Conservation (phyloP, 805 yeast species). For the Tanozyma kutaoensis region DNA sequence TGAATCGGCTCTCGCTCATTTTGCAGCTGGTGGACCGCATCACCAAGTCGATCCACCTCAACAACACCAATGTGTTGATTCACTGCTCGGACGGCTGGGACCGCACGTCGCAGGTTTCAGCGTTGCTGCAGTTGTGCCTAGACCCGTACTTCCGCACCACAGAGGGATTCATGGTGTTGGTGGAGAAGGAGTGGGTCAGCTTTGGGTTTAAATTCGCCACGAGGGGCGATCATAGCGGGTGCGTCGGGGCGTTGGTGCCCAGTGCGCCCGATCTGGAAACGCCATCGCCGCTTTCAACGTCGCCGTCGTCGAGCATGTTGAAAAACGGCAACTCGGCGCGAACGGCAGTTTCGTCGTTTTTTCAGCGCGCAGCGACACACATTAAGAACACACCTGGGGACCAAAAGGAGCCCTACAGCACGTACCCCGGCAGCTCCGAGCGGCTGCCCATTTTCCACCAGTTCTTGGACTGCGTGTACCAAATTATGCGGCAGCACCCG, state of each 20-base stretch:
- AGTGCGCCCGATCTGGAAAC: slow-evolving; percentile 7
- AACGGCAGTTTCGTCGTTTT: slow-evolving; percentile 14
- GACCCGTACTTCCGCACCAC: slow-evolving; percentile 85
- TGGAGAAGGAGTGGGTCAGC: slow-evolving; percentile 92
- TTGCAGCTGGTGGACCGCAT: slow-evolving; percentile 67
- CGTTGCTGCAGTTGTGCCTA: slow-evolving; percentile 71
- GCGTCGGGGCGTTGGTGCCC: slow-evolving; percentile 24
- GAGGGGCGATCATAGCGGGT: slow-evolving; percentile 63
- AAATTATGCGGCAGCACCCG: slow-evolving; percentile 60
- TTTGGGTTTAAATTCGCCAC: slow-evolving; percentile 88
- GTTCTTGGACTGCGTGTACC: slow-evolving; percentile 82
- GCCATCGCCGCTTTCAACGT: too few species aligned
- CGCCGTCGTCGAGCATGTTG: too few species aligned
- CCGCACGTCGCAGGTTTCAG: slow-evolving; percentile 79
- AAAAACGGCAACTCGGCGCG: too few species aligned
- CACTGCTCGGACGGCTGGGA: slow-evolving; percentile 99
- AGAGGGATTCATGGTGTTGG: slow-evolving; percentile 72
- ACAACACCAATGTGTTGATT: slow-evolving; percentile 68
- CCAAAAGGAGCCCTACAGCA: slow-evolving; percentile 13
- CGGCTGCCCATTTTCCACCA: slow-evolving; percentile 92
- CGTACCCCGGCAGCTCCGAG: slow-evolving; percentile 24
- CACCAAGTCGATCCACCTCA: slow-evolving; percentile 69
- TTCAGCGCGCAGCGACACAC: slow-evolving; percentile 25
- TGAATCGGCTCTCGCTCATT: slow-evolving; percentile 53
- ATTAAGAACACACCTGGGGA: slow-evolving; percentile 17